Conservation (phyloP, 139 green algal genomes). For the Tetradesmus lagerheimii region DNA sequence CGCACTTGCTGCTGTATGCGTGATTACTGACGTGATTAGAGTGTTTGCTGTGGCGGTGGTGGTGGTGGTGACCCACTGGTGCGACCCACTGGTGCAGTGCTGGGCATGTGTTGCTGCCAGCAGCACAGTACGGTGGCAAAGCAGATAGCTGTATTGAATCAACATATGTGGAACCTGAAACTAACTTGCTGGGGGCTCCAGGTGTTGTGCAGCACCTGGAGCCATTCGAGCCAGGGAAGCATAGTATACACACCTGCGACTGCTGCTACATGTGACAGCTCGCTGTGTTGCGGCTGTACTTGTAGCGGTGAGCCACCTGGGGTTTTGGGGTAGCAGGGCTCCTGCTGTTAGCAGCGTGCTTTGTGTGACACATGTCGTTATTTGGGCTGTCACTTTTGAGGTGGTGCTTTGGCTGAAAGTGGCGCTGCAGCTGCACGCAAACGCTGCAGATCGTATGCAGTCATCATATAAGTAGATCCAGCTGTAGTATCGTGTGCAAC, state of each 20-base stretch:
- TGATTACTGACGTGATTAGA: too few species aligned
- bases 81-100: not conserved
- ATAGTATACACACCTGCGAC: not conserved
- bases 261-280: not conserved
- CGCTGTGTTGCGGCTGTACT: not conserved
- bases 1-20: not conserved
- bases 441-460: too few species aligned
- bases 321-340: not conserved
- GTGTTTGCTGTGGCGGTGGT: too few species aligned
- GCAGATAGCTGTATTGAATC: not conserved
- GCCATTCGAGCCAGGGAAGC: not conserved
- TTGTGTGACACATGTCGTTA: not conserved
- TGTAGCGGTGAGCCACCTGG: not conserved
- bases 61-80: too few species aligned
- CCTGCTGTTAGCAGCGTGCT: not conserved
- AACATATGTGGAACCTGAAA: not conserved
- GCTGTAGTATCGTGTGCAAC: not conserved
- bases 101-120: not conserved
- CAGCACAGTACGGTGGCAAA: not conserved
- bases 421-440: not conserved
- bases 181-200: not conserved
- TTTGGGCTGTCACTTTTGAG: too few species aligned
- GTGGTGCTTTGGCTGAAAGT: not conserved
- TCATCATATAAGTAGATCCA: not conserved
- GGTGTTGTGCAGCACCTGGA: too few species aligned